Evolutionary conservation across 768 basidiomycete species (phyloP).

Genomic region (Steccherinum ochraceum): DNA sequence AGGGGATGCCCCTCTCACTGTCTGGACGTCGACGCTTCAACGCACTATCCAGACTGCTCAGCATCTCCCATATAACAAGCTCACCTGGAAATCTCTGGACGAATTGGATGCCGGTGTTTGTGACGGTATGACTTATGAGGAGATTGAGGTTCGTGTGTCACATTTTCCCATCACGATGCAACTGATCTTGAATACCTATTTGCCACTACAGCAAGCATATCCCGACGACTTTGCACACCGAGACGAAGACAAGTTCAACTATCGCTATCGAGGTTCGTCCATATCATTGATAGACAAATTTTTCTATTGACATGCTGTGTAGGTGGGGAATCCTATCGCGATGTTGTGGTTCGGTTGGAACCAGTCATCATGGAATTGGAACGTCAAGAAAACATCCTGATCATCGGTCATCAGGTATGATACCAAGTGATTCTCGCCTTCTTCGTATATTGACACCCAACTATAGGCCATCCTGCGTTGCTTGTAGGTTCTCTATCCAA

Average conservation of each 20-base stretch:
- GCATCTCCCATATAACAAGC: slow-evolving; percentile 75
- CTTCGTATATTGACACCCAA: not conserved
- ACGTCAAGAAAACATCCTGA: slow-evolving; percentile 93
- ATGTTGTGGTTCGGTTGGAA: slow-evolving; percentile 91
- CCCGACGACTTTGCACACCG: slow-evolving; percentile 98
- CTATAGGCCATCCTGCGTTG: slow-evolving; percentile 71
- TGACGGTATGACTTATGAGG: slow-evolving; percentile 99
- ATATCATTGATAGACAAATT: not conserved
- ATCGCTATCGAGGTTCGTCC: slow-evolving; percentile 74
- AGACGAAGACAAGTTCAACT: slow-evolving; percentile 99
- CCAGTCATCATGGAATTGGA: slow-evolving; percentile 99
- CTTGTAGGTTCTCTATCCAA: slow-evolving; percentile 41
- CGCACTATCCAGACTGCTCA: slow-evolving; percentile 90
- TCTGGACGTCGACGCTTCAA: slow-evolving; percentile 98
- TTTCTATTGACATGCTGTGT: too few species aligned
- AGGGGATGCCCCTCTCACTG: slow-evolving; percentile 83
- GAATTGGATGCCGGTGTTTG: slow-evolving; percentile 99
- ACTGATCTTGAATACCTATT: not conserved
- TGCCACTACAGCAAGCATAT: slow-evolving; percentile 63
- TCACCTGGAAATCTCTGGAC: slow-evolving; percentile 98
- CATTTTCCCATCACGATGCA: not conserved
- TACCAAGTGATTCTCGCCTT: not conserved
- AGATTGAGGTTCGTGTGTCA: slow-evolving; percentile 72
- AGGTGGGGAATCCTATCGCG: slow-evolving; percentile 94
- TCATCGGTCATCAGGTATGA: slow-evolving; percentile 82